Base-by-base conservation (phyloP, 768 basidiomycete genomes). In the Clathrus columnatus region DNA sequence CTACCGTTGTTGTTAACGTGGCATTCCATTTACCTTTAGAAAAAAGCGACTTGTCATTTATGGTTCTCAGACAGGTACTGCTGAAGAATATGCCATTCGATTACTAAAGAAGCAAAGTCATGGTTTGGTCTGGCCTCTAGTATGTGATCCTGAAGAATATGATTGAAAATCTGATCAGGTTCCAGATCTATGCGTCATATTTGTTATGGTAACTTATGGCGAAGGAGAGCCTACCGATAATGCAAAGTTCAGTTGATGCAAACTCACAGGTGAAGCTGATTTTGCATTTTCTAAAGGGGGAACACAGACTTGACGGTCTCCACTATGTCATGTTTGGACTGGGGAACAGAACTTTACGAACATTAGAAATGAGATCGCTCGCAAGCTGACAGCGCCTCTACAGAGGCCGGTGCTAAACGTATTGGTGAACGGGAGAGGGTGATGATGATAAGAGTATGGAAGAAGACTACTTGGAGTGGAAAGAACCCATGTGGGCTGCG, bases 381-480 rank as follows among this genome's bases (percentile, higher is more conserved):
- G 85, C 43, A 81, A 83, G 58, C 77, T 94, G 95, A 99, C 63
- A 64, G 75, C 1, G 70, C 80, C 26, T 72, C 98, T 57, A 69
- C 79, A 4, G 81, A 84, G 65, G 84, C 92, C 75, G 95, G 93
- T 26, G 96, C 82, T 20, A 68, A 74, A 52, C 83, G 91, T 51
- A 87, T 98, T 30, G 93, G 93, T 43, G 84, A 86, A 67, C 77
- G 86, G 95, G 95, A 8, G 94, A 98, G 70, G 95, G 95, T 60
- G 96, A 99, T 65, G 95, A 99, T 65, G 96, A 99, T 71, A 96
- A 96, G 76, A 92, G 88, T 66, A 97, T 99, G 94, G 95, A 99
- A 69, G 95, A 99, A 73, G 95, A 99, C 69, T 99, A 98, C 68
- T 81, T 99, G 11, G 93, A 91, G 63, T 99, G 95, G 95, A 99